Base-by-base conservation (phyloP, 306 rosid genomes). In the Cicer judaicum region DNA sequence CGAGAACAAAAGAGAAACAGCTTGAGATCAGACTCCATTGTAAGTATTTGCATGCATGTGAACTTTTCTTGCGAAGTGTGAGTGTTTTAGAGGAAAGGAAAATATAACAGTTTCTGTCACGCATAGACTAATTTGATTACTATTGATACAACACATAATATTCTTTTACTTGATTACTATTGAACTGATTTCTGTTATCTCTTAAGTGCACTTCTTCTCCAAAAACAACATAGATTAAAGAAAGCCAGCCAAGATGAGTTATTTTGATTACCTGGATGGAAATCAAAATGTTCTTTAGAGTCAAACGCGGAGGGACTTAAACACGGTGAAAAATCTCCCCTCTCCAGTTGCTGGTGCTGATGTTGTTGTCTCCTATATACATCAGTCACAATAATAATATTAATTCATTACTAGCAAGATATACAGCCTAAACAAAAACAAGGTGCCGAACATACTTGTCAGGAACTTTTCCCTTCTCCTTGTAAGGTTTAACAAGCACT, bases 401-500 rank as follows among this genome's bases (percentile, higher is more conserved):
- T 59, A 81, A 52, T 78, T 50, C 1, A 74, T 62, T 47, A 74
- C 65, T 14, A 40, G 18, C 11, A 68, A 80, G 24, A 64, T 60
- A 78, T 70, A 78, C 24, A 10, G 38, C 21, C 36, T 36, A 52
- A 79, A 50, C 47, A 70, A 78, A 52, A 62, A 68, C 46, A 43
- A 9, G 53, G 65, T 34, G 59, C 7, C 7, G 12, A 4, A 13
- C 86, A 70, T 87, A 94, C 98, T 90, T 94, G 15, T 94, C 98
- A 14, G 88, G 87, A 74, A 89, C 62, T 88, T 94, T 94, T 40
- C 98, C 98, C 82, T 94, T 94, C 88, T 94, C 98, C 91, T 94
- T 94, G 83, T 94, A 94, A 44, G 98, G 97, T 87, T 94, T 94
- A 67, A 94, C 98, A 68, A 94, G 98, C 8, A 94, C 98, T 2